phyloP scores from a whole-genome alignment of 1,139 yeast genomes.

The Debaryomyces sp. region DNA sequence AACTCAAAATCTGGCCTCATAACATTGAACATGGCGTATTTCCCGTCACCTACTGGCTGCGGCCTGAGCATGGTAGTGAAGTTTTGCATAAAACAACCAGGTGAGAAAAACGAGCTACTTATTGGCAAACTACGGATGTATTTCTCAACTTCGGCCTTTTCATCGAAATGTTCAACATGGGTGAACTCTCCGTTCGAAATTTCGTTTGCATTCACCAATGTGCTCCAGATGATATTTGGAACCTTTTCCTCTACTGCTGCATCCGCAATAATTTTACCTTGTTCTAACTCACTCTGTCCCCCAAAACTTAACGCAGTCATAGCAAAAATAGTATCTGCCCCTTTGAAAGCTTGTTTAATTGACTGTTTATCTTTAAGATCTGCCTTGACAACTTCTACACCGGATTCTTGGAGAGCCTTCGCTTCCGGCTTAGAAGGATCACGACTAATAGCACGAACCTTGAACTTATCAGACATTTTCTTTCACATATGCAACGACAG shows the following conservation, averaged over 20 bases:
- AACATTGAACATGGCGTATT: neutral
- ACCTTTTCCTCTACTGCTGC: conserved; percentile 7
- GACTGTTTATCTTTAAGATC: conserved; percentile 8
- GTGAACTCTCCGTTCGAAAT: conserved; percentile 3
- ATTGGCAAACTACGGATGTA: conserved; percentile 8
- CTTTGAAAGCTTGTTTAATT: conserved; percentile 7
- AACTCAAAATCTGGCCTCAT: neutral
- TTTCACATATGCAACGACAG: conserved; percentile 11
- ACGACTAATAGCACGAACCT: conserved; percentile 12
- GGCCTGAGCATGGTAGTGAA: neutral
- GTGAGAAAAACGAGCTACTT: conserved; percentile 6
- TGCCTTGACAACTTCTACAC: conserved; percentile 13
- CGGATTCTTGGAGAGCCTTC: conserved; percentile 7
- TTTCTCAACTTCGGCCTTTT: conserved; percentile 7
- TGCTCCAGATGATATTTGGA: conserved; percentile 9
- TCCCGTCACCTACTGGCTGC: conserved; percentile 3
- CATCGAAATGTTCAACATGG: conserved; percentile 1
- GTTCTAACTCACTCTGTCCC: neutral
- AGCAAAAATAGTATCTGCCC: conserved; percentile 10
- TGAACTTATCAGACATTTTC: conserved; percentile 8
- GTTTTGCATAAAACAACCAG: conserved; percentile 10
- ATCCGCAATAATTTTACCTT: conserved; percentile 9
- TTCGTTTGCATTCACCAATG: conserved; percentile 1
- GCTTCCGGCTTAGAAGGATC: conserved; percentile 7
- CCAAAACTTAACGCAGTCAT: neutral